Conservation (phyloP, 208 protist species). For the Hexamita inflata region DNA sequence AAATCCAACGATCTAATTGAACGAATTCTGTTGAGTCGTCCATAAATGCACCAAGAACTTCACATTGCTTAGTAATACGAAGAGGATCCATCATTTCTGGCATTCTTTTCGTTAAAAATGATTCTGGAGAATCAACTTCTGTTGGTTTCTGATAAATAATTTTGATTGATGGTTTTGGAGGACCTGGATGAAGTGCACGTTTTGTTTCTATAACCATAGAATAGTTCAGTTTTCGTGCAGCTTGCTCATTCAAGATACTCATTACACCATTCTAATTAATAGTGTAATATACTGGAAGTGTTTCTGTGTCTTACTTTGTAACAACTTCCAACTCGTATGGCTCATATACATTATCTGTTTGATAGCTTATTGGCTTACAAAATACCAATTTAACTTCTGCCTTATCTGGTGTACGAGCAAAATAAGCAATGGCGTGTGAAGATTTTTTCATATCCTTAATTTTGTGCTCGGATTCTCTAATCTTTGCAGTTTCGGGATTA, state of each 20-base stretch:
- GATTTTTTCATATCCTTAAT: not conserved
- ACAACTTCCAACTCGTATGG: constrained; percentile 1
- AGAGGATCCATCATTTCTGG: too few relatives aligned
- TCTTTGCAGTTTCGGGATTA: constrained; percentile 16
- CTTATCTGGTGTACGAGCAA: constrained; percentile 18
- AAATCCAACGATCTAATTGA: constrained; percentile 23
- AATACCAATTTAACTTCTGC: constrained; percentile 16
- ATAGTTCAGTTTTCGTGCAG: too few relatives aligned
- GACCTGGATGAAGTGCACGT: too few relatives aligned
- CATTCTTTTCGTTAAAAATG: too few relatives aligned
- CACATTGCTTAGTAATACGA: not conserved
- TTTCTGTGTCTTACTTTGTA: not conserved
- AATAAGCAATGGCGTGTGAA: constrained; percentile 14
- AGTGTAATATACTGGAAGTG: constrained; percentile 19
- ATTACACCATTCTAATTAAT: constrained; percentile 24
- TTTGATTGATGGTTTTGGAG: too few relatives aligned
- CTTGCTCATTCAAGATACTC: constrained; percentile 9
- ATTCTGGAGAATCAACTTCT: too few relatives aligned
- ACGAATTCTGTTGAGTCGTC: constrained; percentile 20
- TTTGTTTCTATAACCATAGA: too few relatives aligned
- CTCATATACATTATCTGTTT: constrained; percentile 9
- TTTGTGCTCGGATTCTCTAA: not conserved
- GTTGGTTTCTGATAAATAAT: too few relatives aligned
- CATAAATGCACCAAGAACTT: not conserved
- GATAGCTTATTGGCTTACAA: constrained; percentile 4